Conservation (phyloP, 148 eudicot genomes). For the Hydrangea macrophylla region DNA sequence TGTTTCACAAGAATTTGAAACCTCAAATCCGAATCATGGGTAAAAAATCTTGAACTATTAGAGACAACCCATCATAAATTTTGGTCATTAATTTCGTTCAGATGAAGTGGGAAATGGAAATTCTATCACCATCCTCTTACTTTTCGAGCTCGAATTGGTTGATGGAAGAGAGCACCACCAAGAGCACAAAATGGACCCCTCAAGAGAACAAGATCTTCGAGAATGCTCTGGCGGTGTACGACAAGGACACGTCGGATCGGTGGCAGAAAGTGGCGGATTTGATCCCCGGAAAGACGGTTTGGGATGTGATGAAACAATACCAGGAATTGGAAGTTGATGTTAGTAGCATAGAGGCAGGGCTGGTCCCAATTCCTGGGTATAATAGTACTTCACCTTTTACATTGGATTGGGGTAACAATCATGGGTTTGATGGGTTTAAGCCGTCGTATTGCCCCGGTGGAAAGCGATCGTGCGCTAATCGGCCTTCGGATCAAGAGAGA, state of each 20-base stretch:
- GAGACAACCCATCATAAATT: neutral
- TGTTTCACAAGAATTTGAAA: neutral
- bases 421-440: conserved; percentile 55
- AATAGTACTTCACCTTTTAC: conserved; percentile 47
- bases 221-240: conserved; percentile 74
- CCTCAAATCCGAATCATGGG: neutral
- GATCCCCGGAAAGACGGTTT: conserved; percentile 86
- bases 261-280: conserved; percentile 81
- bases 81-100: neutral
- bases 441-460: conserved; percentile 42
- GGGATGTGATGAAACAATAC: conserved; percentile 80
- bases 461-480: conserved; percentile 41
- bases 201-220: conserved; percentile 90
- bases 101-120: conserved; percentile 70
- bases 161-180: conserved; percentile 54
- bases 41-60: neutral
- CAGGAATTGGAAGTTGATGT: conserved; percentile 80
- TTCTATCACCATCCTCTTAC: conserved; percentile 52
- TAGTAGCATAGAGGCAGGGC: conserved; percentile 82
- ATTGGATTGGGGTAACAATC: conserved; percentile 68
- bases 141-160: conserved; percentile 63
- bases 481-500: conserved; percentile 80
- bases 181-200: conserved; percentile 66
- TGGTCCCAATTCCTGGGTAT: conserved; percentile 64
- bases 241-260: conserved; percentile 79